Conservation (phyloP, 2,329 filamentous ascomycete species). For the Endoconidiophora polonica region DNA sequence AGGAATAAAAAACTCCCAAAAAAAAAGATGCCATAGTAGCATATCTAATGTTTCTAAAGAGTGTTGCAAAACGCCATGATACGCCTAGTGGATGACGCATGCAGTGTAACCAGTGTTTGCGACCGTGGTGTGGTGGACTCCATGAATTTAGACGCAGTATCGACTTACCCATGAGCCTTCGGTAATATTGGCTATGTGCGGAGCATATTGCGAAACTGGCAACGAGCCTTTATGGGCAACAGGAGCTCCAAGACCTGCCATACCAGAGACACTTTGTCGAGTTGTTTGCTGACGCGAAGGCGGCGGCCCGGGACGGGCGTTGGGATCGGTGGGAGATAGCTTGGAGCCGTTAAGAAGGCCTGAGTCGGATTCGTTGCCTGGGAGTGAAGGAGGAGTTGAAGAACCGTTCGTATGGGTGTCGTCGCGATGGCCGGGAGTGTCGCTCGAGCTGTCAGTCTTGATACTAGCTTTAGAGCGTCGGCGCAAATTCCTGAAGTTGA, state of each 20-base stretch:
- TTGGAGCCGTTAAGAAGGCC: constrained; percentile 24
- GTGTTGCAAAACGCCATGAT: constrained; percentile 1
- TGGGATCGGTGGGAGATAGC: not conserved
- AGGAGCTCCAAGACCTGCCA: constrained; percentile 39
- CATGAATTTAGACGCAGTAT: constrained; percentile 3
- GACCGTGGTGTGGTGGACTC: not conserved
- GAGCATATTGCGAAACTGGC: constrained; percentile 63
- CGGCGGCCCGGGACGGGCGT: not conserved
- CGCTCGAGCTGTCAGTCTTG: constrained; percentile 44
- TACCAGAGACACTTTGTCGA: constrained; percentile 47
- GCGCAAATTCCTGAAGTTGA: constrained; percentile 49
- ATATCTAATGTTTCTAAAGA: not conserved
- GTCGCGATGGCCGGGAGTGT: constrained; percentile 39
- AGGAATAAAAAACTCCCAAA: too few relatives aligned
- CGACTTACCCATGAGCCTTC: constrained; percentile 69
- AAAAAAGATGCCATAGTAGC: too few relatives aligned
- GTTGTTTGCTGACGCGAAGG: constrained; percentile 2
- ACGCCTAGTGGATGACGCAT: not conserved
- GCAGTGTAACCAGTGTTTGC: constrained; percentile 8
- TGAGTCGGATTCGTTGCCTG: constrained; percentile 45
- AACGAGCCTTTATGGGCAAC: constrained; percentile 38
- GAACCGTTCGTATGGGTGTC: constrained; percentile 51
- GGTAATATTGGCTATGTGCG: constrained; percentile 58
- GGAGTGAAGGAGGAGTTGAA: constrained; percentile 56
- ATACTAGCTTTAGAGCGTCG: constrained; percentile 63